Evolutionary conservation across 495 filamentous ascomycete genomes (phyloP).

Genomic region (Tuber brumale): DNA sequence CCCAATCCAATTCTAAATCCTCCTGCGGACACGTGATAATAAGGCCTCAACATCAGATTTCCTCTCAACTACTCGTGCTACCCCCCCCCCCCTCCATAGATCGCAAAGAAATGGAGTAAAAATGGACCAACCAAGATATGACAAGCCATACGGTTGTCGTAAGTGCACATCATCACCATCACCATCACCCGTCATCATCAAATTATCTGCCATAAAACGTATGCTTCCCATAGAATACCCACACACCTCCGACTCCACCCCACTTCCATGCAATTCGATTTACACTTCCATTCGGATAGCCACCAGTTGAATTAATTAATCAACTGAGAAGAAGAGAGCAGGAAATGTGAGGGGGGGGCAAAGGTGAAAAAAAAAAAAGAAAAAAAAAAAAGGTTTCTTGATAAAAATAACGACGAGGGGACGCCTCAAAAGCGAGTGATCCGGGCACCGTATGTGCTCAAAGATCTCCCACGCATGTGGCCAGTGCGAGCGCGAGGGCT

Average conservation of each 20-base stretch:
- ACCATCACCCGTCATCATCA: background rate
- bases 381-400: background rate
- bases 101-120: background rate
- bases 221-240: background rate
- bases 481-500: background rate
- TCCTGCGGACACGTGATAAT: background rate
- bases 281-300: background rate
- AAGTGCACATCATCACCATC: slow-evolving; percentile 3
- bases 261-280: background rate
- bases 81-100: background rate
- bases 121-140: background rate
- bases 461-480: background rate
- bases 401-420: slow-evolving; percentile 2
- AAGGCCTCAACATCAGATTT: slow-evolving; percentile 1
- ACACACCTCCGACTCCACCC: background rate
- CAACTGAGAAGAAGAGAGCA: background rate
- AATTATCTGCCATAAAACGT: background rate
- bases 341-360: background rate
- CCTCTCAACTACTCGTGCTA: background rate
- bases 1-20: background rate
- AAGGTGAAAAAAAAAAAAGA: background rate
- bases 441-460: background rate
- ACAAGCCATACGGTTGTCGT: background rate
- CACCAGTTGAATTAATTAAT: background rate
- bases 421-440: background rate